These are phyloP conservation scores for Trichoderma sp. DNA, from an alignment of 2,329 filamentous ascomycete species.

Conservation along the genomic window DNA sequence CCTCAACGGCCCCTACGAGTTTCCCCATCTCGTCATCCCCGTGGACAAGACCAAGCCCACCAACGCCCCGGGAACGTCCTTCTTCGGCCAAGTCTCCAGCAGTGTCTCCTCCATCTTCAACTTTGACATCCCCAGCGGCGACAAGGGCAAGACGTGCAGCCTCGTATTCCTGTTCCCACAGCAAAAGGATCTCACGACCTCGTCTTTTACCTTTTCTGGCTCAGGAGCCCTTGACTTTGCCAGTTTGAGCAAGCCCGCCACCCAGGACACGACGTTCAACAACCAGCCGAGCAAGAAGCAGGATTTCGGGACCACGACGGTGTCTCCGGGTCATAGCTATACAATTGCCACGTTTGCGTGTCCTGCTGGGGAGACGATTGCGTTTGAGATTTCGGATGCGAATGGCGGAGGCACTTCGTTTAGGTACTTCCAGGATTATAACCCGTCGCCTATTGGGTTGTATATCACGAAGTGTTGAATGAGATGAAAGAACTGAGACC, in stretches of 20 bases:
- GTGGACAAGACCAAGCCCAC: slow-evolving; percentile 57
- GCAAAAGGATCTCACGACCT: slow-evolving; percentile 58
- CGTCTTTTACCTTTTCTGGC: slow-evolving; percentile 51
- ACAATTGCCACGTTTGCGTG: slow-evolving; percentile 56
- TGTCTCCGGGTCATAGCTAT: slow-evolving; percentile 58
- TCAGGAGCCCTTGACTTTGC: slow-evolving; percentile 56
- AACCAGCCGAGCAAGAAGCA: slow-evolving; percentile 50
- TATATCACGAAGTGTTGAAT: slow-evolving; percentile 40
- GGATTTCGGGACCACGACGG: slow-evolving; percentile 45
- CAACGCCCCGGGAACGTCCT: slow-evolving; percentile 54
- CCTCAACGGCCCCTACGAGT: slow-evolving; percentile 52
- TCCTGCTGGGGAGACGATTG: slow-evolving; percentile 53
- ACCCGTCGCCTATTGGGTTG: slow-evolving; percentile 48
- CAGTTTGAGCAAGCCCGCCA: slow-evolving; percentile 50
- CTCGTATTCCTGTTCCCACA: slow-evolving; percentile 66
- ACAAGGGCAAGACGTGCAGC: slow-evolving; percentile 60
- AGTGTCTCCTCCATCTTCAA: slow-evolving; percentile 64
- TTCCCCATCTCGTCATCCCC: slow-evolving; percentile 64
- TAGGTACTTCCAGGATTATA: slow-evolving; percentile 66
- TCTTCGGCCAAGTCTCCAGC: slow-evolving; percentile 57
- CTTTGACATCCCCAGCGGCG: slow-evolving; percentile 62
- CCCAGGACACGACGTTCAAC: slow-evolving; percentile 52
- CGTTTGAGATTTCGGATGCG: slow-evolving; percentile 50
- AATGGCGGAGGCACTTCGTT: slow-evolving; percentile 51
- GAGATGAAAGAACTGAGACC: slow-evolving; percentile 29